Base-by-base conservation (phyloP, 208 protist species). In the Wallacemonas sp. region DNA sequence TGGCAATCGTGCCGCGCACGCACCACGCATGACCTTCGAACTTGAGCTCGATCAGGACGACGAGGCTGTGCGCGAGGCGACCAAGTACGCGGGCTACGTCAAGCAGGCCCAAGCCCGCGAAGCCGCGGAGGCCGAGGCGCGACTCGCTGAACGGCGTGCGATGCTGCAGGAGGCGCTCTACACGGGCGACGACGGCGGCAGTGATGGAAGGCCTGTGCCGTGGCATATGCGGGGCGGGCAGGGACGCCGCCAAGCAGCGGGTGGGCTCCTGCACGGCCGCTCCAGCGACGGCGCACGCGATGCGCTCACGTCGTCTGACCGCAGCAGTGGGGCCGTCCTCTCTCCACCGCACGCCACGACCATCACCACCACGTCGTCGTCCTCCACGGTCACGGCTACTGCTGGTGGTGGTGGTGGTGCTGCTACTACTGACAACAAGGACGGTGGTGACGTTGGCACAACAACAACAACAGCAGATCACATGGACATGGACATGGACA, bases 1-100 rank as follows among this genome's bases (percentile, higher is more conserved):
- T n/a, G n/a, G n/a, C n/a, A n/a, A n/a, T n/a, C n/a, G n/a, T n/a
- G n/a, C n/a, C n/a, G n/a, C n/a, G n/a, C n/a, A n/a, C n/a, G n/a
- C 36, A 17, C 36, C 36, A 17, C 36, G 14, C 9, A 41, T 41
- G 36, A 44, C 27, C 29, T 67, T 85, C 3, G 52, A 82, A 11
- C 32, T 91, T 48, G 61, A 80, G 69, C 63, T 90, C 54, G 78
- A 94, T 57, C 49, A 44, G 21, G 70, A 83, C 12, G 81, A 90
- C 39, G 81, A 76, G 11, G 87, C 83, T 44, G 78, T 93, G 39
- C 68, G 54, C 58, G 83, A 88, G 79, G 83, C 83, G n/a, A 90
- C 66, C 34, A 80, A 80, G 61, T 78, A 88, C 60, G 81, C 83
- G 6, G 68, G 47, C 26, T 39, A 52, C 6, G 24, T 82, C 21